phyloP scores from a whole-genome alignment of 208 protist genomes.

The Trypanosoma brucei region DNA sequence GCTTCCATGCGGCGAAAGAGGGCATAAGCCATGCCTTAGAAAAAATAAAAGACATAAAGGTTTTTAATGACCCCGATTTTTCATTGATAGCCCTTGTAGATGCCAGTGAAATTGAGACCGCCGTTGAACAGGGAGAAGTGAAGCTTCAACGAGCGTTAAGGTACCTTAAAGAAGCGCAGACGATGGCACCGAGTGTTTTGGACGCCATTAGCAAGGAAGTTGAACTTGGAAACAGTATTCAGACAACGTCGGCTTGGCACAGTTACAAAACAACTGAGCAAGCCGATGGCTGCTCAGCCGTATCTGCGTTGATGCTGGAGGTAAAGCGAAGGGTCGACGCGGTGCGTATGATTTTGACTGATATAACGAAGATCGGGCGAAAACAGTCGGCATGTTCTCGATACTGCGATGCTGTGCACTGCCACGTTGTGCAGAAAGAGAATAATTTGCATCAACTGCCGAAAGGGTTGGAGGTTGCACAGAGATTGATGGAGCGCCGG shows the following conservation, averaged over 20 bases:
- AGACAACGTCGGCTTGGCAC: constrained; percentile 14
- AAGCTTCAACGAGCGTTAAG: constrained; percentile 15
- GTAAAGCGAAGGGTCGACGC: constrained; percentile 16
- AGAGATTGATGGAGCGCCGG: constrained; percentile 18
- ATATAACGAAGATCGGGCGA: constrained; percentile 9
- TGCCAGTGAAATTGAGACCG: not conserved
- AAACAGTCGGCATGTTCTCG: constrained; percentile 6
- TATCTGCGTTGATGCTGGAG: constrained; percentile 19
- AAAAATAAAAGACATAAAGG: constrained; percentile 7
- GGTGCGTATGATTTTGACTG: constrained; percentile 10
- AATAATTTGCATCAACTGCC: constrained; percentile 18
- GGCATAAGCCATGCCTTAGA: constrained; percentile 10
- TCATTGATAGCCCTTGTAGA: constrained; percentile 10
- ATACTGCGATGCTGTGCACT: constrained; percentile 14
- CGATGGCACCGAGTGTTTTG: constrained; percentile 11
- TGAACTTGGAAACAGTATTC: constrained; percentile 1
- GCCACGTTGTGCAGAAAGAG: constrained; percentile 21
- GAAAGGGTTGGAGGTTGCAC: constrained; percentile 19
- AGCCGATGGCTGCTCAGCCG: not conserved
- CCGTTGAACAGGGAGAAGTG: constrained; percentile 8
- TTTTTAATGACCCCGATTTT: constrained; percentile 17
- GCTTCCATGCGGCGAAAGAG: constrained; percentile 16
- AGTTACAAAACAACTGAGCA: not conserved
- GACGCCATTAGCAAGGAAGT: constrained; percentile 6
- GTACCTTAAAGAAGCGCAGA: constrained; percentile 4